Evolutionary conservation across 2,329 filamentous ascomycete genomes (phyloP).

Genomic region (Paecilomyces sp.): DNA sequence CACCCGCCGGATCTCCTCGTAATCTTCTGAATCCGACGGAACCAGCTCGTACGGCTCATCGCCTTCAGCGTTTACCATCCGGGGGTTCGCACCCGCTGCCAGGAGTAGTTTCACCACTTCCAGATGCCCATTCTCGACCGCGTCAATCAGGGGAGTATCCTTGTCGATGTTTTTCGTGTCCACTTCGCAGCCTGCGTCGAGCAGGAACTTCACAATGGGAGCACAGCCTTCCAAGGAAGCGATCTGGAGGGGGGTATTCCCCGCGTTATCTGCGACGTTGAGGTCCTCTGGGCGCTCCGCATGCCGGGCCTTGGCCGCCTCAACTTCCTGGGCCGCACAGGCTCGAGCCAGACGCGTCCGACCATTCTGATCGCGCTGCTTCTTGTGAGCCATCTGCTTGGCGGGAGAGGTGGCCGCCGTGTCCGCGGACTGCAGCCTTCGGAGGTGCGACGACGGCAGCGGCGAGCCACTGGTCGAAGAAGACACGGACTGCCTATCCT

Average conservation of each 20-base stretch:
- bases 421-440: constrained; percentile 34
- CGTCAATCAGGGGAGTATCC: constrained; percentile 91
- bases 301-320: constrained; percentile 66
- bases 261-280: constrained; percentile 84
- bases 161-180: constrained; percentile 73
- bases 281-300: constrained; percentile 78
- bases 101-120: constrained; percentile 81
- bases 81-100: constrained; percentile 81
- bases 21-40: constrained; percentile 65
- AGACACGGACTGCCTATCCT: constrained; percentile 38
- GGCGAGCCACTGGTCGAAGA: constrained; percentile 39
- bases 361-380: constrained; percentile 85
- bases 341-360: constrained; percentile 86
- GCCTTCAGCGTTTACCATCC: constrained; percentile 83
- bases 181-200: constrained; percentile 76
- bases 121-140: constrained; percentile 89
- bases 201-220: constrained; percentile 78
- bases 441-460: constrained; percentile 30
- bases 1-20: constrained; percentile 67
- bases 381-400: constrained; percentile 64
- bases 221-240: constrained; percentile 80
- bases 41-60: constrained; percentile 86
- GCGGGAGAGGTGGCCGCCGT: constrained; percentile 54
- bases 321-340: constrained; percentile 77
- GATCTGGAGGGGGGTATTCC: constrained; percentile 93